A percentile compares a stretch with the other conserved stretches of the same genome.
These are phyloP conservation scores for Phytopythium cucurbitacearum DNA, from an alignment of 352 stramenopile genomes.

Conservation along the genomic window DNA sequence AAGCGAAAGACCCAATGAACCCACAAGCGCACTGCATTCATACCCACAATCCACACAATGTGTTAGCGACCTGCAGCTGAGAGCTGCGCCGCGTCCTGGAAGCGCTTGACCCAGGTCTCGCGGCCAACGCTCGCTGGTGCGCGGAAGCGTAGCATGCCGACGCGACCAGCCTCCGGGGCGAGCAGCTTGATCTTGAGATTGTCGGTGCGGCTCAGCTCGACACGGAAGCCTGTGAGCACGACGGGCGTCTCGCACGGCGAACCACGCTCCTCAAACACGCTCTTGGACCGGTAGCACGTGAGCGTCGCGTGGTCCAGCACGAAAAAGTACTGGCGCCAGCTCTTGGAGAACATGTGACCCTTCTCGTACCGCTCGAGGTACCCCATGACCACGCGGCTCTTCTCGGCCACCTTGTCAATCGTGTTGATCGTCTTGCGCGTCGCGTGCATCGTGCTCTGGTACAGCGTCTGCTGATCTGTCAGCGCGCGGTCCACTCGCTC, in stretches of 20 bases:
- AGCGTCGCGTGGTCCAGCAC: slow-evolving; percentile 62
- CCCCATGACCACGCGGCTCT: slow-evolving; percentile 57
- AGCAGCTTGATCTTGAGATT: slow-evolving; percentile 82
- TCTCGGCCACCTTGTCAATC: slow-evolving; percentile 61
- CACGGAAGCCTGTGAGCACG: slow-evolving; percentile 59
- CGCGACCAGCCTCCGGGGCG: slow-evolving; percentile 47
- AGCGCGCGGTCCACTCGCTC: slow-evolving; percentile 45
- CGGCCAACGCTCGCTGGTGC: slow-evolving; percentile 66
- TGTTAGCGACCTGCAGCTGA: slow-evolving; percentile 14
- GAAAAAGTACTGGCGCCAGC: slow-evolving; percentile 79
- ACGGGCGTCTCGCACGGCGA: slow-evolving; percentile 43
- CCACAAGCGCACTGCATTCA: neutral
- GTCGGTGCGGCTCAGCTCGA: slow-evolving; percentile 68
- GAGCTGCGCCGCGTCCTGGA: slow-evolving; percentile 61
- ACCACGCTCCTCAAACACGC: slow-evolving; percentile 56
- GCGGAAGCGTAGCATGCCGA: slow-evolving; percentile 62
- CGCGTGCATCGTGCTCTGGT: slow-evolving; percentile 75
- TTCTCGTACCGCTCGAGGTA: slow-evolving; percentile 80
- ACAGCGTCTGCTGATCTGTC: slow-evolving; percentile 55
- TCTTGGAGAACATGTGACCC: slow-evolving; percentile 62
- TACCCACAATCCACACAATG: neutral
- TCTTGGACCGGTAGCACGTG: slow-evolving; percentile 76
- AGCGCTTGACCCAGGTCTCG: slow-evolving; percentile 76
- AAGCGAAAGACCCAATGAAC: slow-evolving; percentile 2
- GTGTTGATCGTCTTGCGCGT: slow-evolving; percentile 74